Percentiles rank a stretch among this genome's conserved stretches.
phyloP scores from a whole-genome alignment of 2,329 filamentous ascomycete species.

The Hymenotorrendiella dingleyae region DNA sequence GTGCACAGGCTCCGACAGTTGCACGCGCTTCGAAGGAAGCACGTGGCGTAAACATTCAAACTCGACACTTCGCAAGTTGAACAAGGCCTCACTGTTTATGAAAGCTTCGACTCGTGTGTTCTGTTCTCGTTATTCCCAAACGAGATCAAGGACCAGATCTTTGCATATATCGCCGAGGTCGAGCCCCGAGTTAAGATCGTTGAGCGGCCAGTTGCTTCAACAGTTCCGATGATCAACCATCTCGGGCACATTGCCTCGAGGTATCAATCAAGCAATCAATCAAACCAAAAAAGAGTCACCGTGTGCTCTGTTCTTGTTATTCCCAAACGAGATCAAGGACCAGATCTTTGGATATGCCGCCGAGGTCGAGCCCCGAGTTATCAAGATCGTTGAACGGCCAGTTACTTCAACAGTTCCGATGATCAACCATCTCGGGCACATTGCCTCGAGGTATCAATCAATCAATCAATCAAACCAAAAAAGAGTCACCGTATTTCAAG shows the following conservation, averaged over 20 bases:
- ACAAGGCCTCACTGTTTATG: no score
- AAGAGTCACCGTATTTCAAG: background rate
- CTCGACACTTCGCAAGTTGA: no score
- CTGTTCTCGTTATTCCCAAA: conserved; percentile 8
- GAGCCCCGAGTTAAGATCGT: background rate
- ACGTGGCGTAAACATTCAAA: no score
- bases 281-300: background rate
- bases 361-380: background rate
- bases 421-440: background rate
- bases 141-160: conserved; percentile 11
- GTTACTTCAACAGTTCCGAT: no score
- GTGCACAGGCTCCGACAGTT: no score
- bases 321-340: conserved; percentile 9
- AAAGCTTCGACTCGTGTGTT: background rate
- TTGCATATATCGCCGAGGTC: background rate
- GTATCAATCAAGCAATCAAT: background rate
- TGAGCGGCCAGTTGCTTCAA: no score
- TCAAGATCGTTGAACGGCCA: background rate
- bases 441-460: background rate
- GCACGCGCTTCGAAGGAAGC: no score
- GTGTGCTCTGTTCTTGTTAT: conserved; percentile 1
- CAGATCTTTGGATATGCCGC: conserved; percentile 6
- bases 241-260: background rate
- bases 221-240: no score
- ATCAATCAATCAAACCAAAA: background rate